Conservation (phyloP, 2,329 filamentous ascomycete species). For the Verticillium zaregamsianum region DNA sequence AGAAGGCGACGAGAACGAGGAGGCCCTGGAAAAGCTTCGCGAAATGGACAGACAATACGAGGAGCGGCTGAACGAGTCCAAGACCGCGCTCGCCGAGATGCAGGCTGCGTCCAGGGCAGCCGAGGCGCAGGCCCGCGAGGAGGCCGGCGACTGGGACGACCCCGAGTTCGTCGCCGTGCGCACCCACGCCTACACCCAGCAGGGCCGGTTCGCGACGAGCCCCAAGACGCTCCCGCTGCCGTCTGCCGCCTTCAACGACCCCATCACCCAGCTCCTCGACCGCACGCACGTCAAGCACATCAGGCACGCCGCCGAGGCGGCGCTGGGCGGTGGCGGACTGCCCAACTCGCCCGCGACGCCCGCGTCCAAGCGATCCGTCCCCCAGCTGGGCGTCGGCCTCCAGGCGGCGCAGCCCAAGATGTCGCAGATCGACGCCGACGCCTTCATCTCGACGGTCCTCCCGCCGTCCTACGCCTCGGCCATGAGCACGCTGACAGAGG, state of each 20-base stretch:
- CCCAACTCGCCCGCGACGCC: constrained; percentile 75
- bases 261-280: constrained; percentile 65
- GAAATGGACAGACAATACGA: not conserved
- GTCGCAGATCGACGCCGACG: constrained; percentile 71
- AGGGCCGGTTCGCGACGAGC: constrained; percentile 69
- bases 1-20: constrained; percentile 5
- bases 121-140: constrained; percentile 24
- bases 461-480: constrained; percentile 68
- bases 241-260: constrained; percentile 61
- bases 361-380: constrained; percentile 45
- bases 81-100: not conserved
- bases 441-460: constrained; percentile 64
- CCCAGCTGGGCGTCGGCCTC: constrained; percentile 62
- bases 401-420: constrained; percentile 62
- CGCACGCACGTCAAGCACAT: constrained; percentile 72
- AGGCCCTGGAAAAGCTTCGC: not conserved
- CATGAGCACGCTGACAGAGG: constrained; percentile 65
- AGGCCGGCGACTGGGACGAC: constrained; percentile 16
- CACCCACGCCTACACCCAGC: constrained; percentile 66
- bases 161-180: constrained; percentile 8
- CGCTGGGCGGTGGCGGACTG: constrained; percentile 72
- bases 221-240: constrained; percentile 76
- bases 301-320: constrained; percentile 62
- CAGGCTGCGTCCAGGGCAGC: constrained; percentile 11
- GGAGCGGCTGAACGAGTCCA: not conserved